These are phyloP conservation scores for Beauveria asiatica DNA, from an alignment of 2,329 filamentous ascomycete genomes.

Conservation along the genomic window DNA sequence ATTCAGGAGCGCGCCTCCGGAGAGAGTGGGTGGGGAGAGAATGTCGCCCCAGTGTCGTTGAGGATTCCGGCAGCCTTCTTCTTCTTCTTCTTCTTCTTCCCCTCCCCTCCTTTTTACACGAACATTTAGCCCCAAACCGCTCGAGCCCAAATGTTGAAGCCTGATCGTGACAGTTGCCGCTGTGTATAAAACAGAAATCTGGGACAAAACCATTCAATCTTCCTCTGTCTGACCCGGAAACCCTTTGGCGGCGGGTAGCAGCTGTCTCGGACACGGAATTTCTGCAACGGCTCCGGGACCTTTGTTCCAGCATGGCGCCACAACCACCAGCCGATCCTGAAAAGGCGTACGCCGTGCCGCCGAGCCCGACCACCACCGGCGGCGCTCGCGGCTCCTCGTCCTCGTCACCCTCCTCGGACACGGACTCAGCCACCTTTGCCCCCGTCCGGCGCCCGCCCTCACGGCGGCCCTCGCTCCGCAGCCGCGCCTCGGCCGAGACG, in stretches of 20 bases:
- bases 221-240: too few relatives aligned
- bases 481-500: constrained; percentile 10
- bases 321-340: background rate
- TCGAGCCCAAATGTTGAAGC: background rate
- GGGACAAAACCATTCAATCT: too few relatives aligned
- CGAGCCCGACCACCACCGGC: background rate
- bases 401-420: background rate
- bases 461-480: background rate
- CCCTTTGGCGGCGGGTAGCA: too few relatives aligned
- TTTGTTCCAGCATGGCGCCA: background rate
- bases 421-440: background rate
- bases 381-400: background rate
- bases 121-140: background rate
- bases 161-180: background rate
- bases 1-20: background rate
- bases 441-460: background rate
- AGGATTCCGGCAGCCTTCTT: background rate
- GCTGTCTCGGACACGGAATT: background rate
- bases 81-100: background rate
- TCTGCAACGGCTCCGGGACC: background rate
- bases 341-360: background rate
- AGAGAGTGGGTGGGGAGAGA: background rate
- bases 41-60: background rate
- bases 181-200: background rate
- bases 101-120: background rate